These are phyloP conservation scores for Rhododendron molle DNA, from an alignment of 148 eudicot species.

Conservation along the genomic window DNA sequence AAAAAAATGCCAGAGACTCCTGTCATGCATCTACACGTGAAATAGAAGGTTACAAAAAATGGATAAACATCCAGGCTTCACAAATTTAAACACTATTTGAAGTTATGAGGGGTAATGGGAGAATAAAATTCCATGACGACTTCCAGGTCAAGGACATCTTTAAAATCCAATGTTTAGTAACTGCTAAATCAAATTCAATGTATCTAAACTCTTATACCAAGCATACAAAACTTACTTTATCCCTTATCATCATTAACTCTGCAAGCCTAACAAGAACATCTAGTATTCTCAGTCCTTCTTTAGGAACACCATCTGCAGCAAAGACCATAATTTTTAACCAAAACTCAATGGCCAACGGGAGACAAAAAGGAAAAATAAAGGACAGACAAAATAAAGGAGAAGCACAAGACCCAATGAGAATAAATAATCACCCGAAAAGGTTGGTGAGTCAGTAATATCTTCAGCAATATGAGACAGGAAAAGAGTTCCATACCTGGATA, in stretches of 20 bases:
- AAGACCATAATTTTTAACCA: constrained; percentile 9
- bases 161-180: not conserved
- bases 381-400: not conserved
- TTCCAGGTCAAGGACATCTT: not conserved
- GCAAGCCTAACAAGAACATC: constrained; percentile 94
- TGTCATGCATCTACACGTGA: not conserved
- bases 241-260: constrained; percentile 53
- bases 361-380: constrained; percentile 1
- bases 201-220: not conserved
- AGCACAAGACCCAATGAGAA: not conserved
- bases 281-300: constrained; percentile 80
- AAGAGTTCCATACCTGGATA: constrained; percentile 73
- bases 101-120: not conserved
- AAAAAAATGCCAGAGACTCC: not conserved
- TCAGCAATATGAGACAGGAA: constrained; percentile 85
- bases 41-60: not conserved
- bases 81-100: not conserved
- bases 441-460: constrained; percentile 66
- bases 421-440: constrained; percentile 57
- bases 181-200: not conserved
- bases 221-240: constrained; percentile 50
- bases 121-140: not conserved
- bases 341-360: not conserved
- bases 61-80: not conserved
- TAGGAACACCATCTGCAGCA: constrained; percentile 85